phyloP scores from a whole-genome alignment of 2,329 filamentous ascomycete genomes.

The Myriangium duriaei region DNA sequence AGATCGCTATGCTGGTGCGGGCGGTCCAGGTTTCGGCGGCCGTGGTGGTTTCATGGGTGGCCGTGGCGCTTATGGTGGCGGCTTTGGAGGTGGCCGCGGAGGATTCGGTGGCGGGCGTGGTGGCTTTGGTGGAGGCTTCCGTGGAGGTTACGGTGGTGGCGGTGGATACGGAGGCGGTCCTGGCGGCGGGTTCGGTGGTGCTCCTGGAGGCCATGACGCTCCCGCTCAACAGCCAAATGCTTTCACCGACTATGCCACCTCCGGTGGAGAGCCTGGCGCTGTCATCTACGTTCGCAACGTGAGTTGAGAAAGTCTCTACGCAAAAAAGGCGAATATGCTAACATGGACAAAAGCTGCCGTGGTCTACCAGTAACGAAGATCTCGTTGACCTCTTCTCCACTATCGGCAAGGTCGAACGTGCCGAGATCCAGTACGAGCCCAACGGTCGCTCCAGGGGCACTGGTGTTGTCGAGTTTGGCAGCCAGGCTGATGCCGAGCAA shows the following conservation, averaged over 20 bases:
- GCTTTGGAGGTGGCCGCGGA: slow-evolving; percentile 28
- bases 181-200: slow-evolving; percentile 44
- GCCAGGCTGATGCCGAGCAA: slow-evolving; percentile 71
- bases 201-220: slow-evolving; percentile 35
- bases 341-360: slow-evolving; percentile 58
- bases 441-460: slow-evolving; percentile 91
- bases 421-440: slow-evolving; percentile 97
- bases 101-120: slow-evolving; percentile 32
- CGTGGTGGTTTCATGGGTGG: slow-evolving; percentile 28
- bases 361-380: slow-evolving; percentile 98
- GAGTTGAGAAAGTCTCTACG: slow-evolving; percentile 42
- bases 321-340: slow-evolving; percentile 13
- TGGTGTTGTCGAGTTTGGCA: slow-evolving; percentile 91
- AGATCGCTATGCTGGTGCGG: slow-evolving; percentile 71
- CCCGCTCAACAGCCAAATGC: slow-evolving; percentile 59
- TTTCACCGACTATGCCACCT: slow-evolving; percentile 85
- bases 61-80: slow-evolving; percentile 16
- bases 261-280: slow-evolving; percentile 70
- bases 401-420: slow-evolving; percentile 93
- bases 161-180: slow-evolving; percentile 29
- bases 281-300: slow-evolving; percentile 95
- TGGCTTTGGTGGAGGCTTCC: slow-evolving; percentile 31
- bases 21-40: slow-evolving; percentile 28
- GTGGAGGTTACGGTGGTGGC: slow-evolving; percentile 21
- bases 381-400: slow-evolving; percentile 92